A percentile compares a stretch with the other conserved stretches of the same genome.
phyloP scores from a whole-genome alignment of 345 rosid genomes.

The Cardamine resedifolia region DNA sequence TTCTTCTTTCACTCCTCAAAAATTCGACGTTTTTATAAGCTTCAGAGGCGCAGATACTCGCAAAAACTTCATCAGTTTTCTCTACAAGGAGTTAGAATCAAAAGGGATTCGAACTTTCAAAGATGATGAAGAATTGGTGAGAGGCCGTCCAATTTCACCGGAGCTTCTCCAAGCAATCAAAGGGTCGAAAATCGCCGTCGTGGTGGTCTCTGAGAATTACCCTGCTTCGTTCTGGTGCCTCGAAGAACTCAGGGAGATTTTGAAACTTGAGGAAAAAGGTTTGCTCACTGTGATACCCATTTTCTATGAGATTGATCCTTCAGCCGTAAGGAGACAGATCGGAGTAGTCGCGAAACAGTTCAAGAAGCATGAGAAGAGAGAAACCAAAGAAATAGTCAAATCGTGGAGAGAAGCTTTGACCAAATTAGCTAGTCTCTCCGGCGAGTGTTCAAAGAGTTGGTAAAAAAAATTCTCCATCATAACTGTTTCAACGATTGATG shows the following conservation, averaged over 20 bases:
- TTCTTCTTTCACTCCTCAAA: constrained; percentile 24
- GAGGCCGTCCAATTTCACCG: constrained; percentile 34
- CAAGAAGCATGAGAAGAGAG: constrained; percentile 34
- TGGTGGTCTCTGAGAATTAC: constrained; percentile 37
- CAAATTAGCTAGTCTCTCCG: constrained; percentile 28
- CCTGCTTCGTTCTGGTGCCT: constrained; percentile 34
- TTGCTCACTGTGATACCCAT: constrained; percentile 31
- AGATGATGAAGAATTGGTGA: constrained; percentile 29
- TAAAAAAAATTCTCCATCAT: neutral
- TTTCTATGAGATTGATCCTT: constrained; percentile 39
- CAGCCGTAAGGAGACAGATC: constrained; percentile 21
- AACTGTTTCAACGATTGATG: neutral
- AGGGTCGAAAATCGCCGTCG: constrained; percentile 31
- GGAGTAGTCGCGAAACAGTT: constrained; percentile 36
- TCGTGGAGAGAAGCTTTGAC: constrained; percentile 36
- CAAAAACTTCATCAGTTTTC: constrained; percentile 35
- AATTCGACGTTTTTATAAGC: constrained; percentile 37
- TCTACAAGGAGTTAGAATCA: constrained; percentile 2
- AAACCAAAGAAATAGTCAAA: constrained; percentile 14
- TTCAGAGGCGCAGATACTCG: constrained; percentile 43
- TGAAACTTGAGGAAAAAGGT: constrained; percentile 7
- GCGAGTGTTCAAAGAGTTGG: constrained; percentile 37
- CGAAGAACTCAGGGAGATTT: constrained; percentile 29
- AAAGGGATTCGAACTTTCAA: constrained; percentile 33
- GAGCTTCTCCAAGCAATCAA: constrained; percentile 36